Percentiles rank a stretch among this genome's conserved stretches.
Conservation (phyloP, 108 stramenopile genomes). For the Aurantiochytrium sp. region DNA sequence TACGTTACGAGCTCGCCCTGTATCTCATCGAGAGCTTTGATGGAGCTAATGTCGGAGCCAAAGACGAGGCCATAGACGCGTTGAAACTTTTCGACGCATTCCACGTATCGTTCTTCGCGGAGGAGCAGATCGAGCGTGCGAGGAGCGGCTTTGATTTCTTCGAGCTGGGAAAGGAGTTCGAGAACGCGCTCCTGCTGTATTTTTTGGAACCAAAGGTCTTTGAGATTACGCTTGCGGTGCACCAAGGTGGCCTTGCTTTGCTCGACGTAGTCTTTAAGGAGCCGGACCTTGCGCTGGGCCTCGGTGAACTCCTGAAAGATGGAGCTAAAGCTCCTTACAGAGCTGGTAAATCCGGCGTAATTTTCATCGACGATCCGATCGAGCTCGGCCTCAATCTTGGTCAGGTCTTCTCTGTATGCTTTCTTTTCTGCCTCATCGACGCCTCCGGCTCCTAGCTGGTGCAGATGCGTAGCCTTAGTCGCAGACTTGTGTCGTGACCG, state of each 20-base stretch:
- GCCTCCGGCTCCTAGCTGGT: neutral
- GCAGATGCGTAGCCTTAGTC: neutral
- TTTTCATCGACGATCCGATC: neutral
- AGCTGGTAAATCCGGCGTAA: neutral
- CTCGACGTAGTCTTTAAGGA: neutral
- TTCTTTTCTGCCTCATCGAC: neutral
- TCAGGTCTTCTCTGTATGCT: neutral
- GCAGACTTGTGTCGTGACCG: neutral
- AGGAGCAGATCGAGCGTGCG: neutral
- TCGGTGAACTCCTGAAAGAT: conserved; percentile 18
- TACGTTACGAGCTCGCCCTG: neutral
- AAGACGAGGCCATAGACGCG: neutral
- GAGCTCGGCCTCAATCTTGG: neutral
- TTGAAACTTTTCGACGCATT: neutral
- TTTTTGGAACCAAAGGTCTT: neutral
- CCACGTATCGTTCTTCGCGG: neutral
- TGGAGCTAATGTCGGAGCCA: neutral
- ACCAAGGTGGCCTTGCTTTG: neutral
- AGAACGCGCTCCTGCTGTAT: conserved; percentile 4
- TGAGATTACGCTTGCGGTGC: neutral
- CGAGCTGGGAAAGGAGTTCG: neutral
- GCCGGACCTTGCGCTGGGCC: neutral
- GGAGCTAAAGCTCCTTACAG: neutral
- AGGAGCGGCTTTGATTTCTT: neutral
- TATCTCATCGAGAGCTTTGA: neutral